A percentile compares a stretch with the other conserved stretches of the same genome.
phyloP scores from a whole-genome alignment of 805 yeast genomes.

The Candida cerambycidarum region DNA sequence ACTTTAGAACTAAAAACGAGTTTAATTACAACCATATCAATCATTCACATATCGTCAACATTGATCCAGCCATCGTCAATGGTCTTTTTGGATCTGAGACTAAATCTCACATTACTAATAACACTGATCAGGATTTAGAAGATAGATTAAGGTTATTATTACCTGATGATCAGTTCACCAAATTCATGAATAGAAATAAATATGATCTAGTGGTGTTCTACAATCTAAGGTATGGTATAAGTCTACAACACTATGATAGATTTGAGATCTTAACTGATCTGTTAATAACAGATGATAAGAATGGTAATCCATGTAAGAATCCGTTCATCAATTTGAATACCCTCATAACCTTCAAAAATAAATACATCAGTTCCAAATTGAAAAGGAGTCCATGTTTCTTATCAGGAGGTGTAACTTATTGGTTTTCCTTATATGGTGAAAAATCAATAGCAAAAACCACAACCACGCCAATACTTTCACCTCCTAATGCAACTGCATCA shows the following conservation, averaged over 20 bases:
- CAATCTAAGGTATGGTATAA: slow-evolving; percentile 45
- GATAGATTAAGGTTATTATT: slow-evolving; percentile 55
- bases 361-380: slow-evolving; percentile 33
- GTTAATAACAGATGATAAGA: slow-evolving; percentile 31
- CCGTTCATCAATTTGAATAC: slow-evolving; percentile 54
- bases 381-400: slow-evolving; percentile 32
- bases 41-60: slow-evolving; percentile 58
- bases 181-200: slow-evolving; percentile 52
- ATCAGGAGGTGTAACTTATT: slow-evolving; percentile 37
- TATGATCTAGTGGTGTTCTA: slow-evolving; percentile 69
- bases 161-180: slow-evolving; percentile 52
- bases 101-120: slow-evolving; percentile 28
- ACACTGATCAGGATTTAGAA: slow-evolving; percentile 68
- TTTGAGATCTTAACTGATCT: slow-evolving; percentile 34
- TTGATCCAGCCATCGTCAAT: slow-evolving; percentile 62
- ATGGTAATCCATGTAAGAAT: slow-evolving; percentile 48
- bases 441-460: slow-evolving; percentile 18
- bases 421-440: slow-evolving; percentile 35
- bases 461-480: slow-evolving; percentile 13
- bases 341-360: slow-evolving; percentile 28
- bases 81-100: slow-evolving; percentile 17
- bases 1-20: slow-evolving; percentile 61
- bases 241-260: slow-evolving; percentile 23
- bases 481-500: slow-evolving; percentile 21
- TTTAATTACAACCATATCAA: slow-evolving; percentile 66